Evolutionary conservation across 768 basidiomycete species (phyloP).

Genomic region (Lyophyllum atratum): DNA sequence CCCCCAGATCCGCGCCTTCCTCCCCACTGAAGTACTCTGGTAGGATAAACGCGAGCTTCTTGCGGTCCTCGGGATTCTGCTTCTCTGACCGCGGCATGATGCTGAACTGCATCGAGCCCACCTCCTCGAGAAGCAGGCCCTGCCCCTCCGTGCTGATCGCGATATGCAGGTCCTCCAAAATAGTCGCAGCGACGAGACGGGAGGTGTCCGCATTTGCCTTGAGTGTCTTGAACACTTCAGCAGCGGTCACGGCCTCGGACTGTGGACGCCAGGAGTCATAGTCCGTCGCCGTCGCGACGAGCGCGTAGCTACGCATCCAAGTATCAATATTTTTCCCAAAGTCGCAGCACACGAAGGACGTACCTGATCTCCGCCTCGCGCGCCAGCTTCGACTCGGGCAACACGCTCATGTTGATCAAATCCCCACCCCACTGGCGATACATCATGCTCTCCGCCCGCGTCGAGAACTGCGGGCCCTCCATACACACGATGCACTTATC

Average conservation of each 20-base stretch:
- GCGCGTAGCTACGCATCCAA: conserved; percentile 67
- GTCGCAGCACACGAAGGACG: conserved; percentile 18
- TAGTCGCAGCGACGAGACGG: conserved; percentile 67
- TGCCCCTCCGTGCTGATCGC: conserved; percentile 42
- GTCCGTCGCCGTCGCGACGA: conserved; percentile 90
- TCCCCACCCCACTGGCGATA: conserved; percentile 92
- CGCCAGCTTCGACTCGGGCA: conserved; percentile 97
- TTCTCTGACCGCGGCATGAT: conserved; percentile 73
- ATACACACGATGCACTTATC: conserved; percentile 91
- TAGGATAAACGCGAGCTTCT: conserved; percentile 75
- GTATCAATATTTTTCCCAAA: neutral
- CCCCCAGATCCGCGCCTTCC: conserved; percentile 1
- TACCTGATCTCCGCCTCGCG: conserved; percentile 93
- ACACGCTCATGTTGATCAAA: conserved; percentile 95
- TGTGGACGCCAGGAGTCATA: conserved; percentile 94
- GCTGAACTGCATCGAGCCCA: conserved; percentile 81
- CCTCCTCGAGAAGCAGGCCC: conserved; percentile 61
- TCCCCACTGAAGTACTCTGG: conserved; percentile 66
- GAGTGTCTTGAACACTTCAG: conserved; percentile 89
- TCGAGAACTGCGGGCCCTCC: conserved; percentile 98
- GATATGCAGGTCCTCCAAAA: conserved; percentile 65
- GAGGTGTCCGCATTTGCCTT: conserved; percentile 85
- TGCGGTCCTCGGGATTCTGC: conserved; percentile 58
- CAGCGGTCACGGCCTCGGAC: conserved; percentile 81
- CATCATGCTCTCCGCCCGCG: conserved; percentile 95